A percentile compares a stretch with the other conserved stretches of the same genome.
Conservation (phyloP, 2,329 filamentous ascomycete genomes). For the Anisogramma anomala region DNA sequence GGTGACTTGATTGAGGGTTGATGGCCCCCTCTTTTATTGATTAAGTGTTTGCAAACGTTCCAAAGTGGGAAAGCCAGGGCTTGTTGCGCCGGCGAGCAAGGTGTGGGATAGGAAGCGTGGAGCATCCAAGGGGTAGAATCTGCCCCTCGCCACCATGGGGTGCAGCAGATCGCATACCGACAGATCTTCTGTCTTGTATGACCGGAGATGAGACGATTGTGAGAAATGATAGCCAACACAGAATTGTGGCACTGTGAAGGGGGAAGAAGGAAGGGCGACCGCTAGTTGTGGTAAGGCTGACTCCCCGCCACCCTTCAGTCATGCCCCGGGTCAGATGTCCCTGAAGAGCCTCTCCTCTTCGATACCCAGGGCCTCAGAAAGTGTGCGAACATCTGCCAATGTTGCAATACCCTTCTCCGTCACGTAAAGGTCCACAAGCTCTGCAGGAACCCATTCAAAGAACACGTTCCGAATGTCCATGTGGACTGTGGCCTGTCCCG, state of each 20-base stretch:
- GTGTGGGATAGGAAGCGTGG: background rate
- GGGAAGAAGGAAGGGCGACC: too few relatives aligned
- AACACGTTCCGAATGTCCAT: slow-evolving; percentile 38
- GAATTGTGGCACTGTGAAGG: too few relatives aligned
- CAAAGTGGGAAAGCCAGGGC: too few relatives aligned
- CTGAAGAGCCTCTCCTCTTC: slow-evolving; percentile 33
- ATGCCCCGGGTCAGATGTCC: slow-evolving; percentile 22
- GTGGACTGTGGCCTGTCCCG: slow-evolving; percentile 6
- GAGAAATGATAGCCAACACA: background rate
- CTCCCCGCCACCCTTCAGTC: too few relatives aligned
- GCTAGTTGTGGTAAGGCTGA: too few relatives aligned
- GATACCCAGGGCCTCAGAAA: slow-evolving; percentile 26
- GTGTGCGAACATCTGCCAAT: slow-evolving; percentile 27
- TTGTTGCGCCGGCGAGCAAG: too few relatives aligned
- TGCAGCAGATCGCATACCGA: slow-evolving; percentile 12
- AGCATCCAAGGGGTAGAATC: background rate
- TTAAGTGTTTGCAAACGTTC: background rate
- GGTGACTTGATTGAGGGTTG: background rate
- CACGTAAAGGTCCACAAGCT: slow-evolving; percentile 41
- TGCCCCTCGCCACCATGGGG: background rate
- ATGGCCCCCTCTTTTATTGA: too few relatives aligned
- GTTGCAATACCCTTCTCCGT: slow-evolving; percentile 40
- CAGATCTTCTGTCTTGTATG: slow-evolving; percentile 5
- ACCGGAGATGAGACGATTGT: background rate
- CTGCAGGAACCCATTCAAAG: slow-evolving; percentile 47